These are phyloP conservation scores for Nepenthes gracilis DNA, from an alignment of 148 eudicot genomes.

Conservation along the genomic window DNA sequence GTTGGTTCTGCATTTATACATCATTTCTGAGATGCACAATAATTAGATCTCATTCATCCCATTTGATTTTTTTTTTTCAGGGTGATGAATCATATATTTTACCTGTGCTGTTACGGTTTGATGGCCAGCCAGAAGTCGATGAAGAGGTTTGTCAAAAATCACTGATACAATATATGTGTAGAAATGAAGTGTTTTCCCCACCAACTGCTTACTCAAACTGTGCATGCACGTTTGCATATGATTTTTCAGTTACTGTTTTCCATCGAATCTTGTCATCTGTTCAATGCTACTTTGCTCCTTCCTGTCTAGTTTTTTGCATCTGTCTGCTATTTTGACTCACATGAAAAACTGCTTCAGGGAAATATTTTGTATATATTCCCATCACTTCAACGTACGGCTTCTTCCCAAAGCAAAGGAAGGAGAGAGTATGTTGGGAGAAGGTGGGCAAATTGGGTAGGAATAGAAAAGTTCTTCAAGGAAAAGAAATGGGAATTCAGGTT, in stretches of 20 bases:
- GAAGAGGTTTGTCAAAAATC: slow-evolving; percentile 53
- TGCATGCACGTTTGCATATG: no score
- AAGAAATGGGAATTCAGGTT: slow-evolving; percentile 85
- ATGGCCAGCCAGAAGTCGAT: slow-evolving; percentile 91
- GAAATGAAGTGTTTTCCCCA: no score
- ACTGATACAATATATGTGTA: not conserved
- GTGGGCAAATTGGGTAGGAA: slow-evolving; percentile 66
- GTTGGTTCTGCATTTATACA: no score
- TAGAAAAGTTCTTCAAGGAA: slow-evolving; percentile 60
- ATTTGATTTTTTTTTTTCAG: slow-evolving; percentile 21
- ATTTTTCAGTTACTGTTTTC: no score
- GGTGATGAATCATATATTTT: slow-evolving; percentile 81
- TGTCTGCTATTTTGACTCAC: not conserved
- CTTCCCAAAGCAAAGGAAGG: slow-evolving; percentile 51
- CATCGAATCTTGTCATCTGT: no score
- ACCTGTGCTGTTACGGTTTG: slow-evolving; percentile 86
- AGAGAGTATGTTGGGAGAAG: slow-evolving; percentile 73
- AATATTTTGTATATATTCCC: slow-evolving; percentile 86
- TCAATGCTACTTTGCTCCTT: not conserved
- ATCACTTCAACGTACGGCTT: slow-evolving; percentile 88
- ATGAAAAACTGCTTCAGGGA: slow-evolving; percentile 42
- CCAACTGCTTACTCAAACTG: no score
- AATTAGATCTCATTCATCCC: not conserved
- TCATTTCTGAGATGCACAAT: not conserved
- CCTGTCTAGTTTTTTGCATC: not conserved